A percentile compares a stretch with the other conserved stretches of the same genome.
phyloP scores from a whole-genome alignment of 2,329 filamentous ascomycete species.

The Fusarium sp. region DNA sequence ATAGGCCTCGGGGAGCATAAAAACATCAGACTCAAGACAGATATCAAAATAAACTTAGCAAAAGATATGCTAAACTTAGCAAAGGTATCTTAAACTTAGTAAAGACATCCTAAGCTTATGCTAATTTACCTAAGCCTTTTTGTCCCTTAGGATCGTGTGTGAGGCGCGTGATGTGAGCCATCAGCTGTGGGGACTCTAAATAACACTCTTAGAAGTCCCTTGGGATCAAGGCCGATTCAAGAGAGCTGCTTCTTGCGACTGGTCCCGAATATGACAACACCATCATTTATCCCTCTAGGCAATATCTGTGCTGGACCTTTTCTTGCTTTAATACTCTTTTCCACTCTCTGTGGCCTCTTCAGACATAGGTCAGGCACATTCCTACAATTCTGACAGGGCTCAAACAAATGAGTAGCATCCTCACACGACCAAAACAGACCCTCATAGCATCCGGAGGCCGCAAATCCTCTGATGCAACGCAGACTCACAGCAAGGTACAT shows the following conservation, averaged over 20 bases:
- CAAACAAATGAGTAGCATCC: not conserved
- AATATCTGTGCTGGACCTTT: not conserved
- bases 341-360: not conserved
- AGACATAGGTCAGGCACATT: not conserved
- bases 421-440: not conserved
- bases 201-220: too few relatives aligned
- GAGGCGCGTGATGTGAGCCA: too few relatives aligned
- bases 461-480: not conserved
- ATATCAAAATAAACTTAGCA: too few relatives aligned
- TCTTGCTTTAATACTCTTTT: not conserved
- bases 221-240: not conserved
- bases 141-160: too few relatives aligned
- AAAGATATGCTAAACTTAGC: too few relatives aligned
- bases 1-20: constrained; percentile 42
- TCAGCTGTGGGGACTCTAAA: too few relatives aligned
- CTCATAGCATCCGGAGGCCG: not conserved
- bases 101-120: too few relatives aligned
- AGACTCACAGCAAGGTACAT: not conserved
- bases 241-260: not conserved
- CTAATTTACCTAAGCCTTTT: too few relatives aligned
- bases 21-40: too few relatives aligned
- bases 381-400: not conserved
- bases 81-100: too few relatives aligned
- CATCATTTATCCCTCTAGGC: not conserved
- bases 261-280: not conserved